These are phyloP conservation scores for Phytophthora pseudosyringae DNA, from an alignment of 352 stramenopile genomes.

Conservation along the genomic window DNA sequence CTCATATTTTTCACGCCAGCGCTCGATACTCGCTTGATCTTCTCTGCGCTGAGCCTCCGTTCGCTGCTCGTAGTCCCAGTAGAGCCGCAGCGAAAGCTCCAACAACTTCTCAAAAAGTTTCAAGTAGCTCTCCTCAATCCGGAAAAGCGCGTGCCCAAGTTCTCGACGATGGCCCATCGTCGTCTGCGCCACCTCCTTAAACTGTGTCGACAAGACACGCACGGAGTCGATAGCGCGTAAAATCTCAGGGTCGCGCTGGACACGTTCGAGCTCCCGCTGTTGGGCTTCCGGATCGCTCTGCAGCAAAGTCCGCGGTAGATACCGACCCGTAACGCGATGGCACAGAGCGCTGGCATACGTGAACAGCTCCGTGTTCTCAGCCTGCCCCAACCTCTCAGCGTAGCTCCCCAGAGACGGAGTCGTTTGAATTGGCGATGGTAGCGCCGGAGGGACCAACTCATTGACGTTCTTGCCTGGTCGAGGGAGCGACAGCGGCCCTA, in stretches of 20 bases:
- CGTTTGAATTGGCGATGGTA: slow-evolving; percentile 2
- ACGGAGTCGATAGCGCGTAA: slow-evolving; percentile 59
- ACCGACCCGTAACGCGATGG: slow-evolving; percentile 67
- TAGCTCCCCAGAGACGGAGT: slow-evolving; percentile 33
- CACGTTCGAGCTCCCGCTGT: slow-evolving; percentile 58
- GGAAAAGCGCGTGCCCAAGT: slow-evolving; percentile 66
- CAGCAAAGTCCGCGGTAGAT: slow-evolving; percentile 54
- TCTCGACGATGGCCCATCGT: slow-evolving; percentile 72
- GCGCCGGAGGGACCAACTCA: slow-evolving; percentile 8
- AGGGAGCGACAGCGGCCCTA: slow-evolving; percentile 25
- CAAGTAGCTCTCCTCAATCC: slow-evolving; percentile 78
- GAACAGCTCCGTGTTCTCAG: slow-evolving; percentile 76
- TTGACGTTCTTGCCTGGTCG: slow-evolving; percentile 9
- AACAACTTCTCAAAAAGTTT: slow-evolving; percentile 81
- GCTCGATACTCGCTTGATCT: slow-evolving; percentile 48
- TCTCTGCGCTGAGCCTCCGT: slow-evolving; percentile 51
- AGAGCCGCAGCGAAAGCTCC: slow-evolving; percentile 74
- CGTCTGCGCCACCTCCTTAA: slow-evolving; percentile 67
- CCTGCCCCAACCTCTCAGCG: slow-evolving; percentile 40
- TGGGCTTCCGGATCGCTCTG: slow-evolving; percentile 54
- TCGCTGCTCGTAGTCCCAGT: slow-evolving; percentile 73
- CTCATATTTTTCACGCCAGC: slow-evolving; percentile 62
- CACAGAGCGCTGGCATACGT: slow-evolving; percentile 70
- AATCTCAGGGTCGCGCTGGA: slow-evolving; percentile 67
- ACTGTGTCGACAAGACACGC: slow-evolving; percentile 63